Conservation (phyloP, 1,284 basidiomycete genomes). For the Apiotrichum mycotoxinovorans region DNA sequence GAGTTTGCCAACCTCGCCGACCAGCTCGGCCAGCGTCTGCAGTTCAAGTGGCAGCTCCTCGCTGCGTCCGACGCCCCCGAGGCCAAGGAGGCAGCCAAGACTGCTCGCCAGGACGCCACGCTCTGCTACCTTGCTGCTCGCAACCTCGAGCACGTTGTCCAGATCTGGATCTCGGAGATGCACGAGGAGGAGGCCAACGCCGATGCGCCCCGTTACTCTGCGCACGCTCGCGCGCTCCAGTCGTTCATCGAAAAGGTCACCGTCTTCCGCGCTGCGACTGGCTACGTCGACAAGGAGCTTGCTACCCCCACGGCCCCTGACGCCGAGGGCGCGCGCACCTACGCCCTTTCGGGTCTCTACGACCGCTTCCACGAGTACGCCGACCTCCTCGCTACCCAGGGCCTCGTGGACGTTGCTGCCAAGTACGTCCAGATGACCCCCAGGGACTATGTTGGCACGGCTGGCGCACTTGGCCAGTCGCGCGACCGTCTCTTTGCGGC, state of each 20-base stretch:
- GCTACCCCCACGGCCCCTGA: constrained; percentile 39
- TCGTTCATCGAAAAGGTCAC: constrained; percentile 96
- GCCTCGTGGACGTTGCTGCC: constrained; percentile 76
- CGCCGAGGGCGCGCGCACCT: constrained; percentile 61
- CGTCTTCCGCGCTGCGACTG: constrained; percentile 84
- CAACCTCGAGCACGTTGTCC: constrained; percentile 80
- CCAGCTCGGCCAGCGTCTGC: constrained; percentile 85
- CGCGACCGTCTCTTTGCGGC: constrained; percentile 53
- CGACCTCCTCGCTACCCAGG: constrained; percentile 84
- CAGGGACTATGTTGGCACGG: constrained; percentile 66
- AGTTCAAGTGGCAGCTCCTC: constrained; percentile 69
- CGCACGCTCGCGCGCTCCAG: constrained; percentile 84
- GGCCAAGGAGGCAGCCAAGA: constrained; percentile 53
- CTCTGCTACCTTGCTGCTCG: constrained; percentile 89
- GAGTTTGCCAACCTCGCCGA: constrained; percentile 85
- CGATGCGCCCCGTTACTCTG: constrained; percentile 64
- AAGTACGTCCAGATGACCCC: constrained; percentile 79
- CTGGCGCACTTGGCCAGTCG: constrained; percentile 58
- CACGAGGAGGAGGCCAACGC: constrained; percentile 69
- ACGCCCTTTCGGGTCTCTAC: constrained; percentile 81
- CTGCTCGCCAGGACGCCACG: constrained; percentile 82
- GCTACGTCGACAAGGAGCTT: constrained; percentile 80
- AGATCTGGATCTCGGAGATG: constrained; percentile 91
- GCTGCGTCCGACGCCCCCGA: constrained; percentile 55
- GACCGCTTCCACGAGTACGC: constrained; percentile 96